Percentiles rank a stretch among this genome's conserved stretches.
Evolutionary conservation across 306 rosid species (phyloP).

Genomic region (Begonia masoniana): DNA sequence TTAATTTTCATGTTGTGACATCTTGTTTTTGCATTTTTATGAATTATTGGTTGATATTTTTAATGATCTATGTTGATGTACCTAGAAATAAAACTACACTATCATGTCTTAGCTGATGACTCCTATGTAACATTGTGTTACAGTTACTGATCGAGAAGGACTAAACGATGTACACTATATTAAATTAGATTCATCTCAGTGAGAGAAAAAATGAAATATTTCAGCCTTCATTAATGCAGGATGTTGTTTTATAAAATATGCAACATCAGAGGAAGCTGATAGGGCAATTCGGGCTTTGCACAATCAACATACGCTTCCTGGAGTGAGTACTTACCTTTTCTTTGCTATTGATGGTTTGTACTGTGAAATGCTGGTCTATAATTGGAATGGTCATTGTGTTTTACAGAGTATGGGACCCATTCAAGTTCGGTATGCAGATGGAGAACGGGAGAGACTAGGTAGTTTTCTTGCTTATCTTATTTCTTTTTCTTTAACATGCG

Average conservation of each 20-base stretch:
- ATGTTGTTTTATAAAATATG: slow-evolving; percentile 94
- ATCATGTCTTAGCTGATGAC: no score
- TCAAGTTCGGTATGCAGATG: slow-evolving; percentile 99
- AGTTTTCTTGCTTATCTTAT: slow-evolving; percentile 15
- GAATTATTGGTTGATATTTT: no score
- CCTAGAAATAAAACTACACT: no score
- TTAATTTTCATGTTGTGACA: no score
- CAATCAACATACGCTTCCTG: slow-evolving; percentile 89
- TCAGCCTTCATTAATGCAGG: slow-evolving; percentile 43
- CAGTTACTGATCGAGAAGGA: no score
- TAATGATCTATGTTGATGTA: no score
- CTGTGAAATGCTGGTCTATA: slow-evolving; percentile 9
- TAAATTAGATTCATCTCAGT: no score
- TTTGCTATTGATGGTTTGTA: slow-evolving; percentile 6
- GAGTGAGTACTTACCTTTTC: slow-evolving; percentile 49
- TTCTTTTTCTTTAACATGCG: background rate
- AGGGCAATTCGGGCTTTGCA: slow-evolving; percentile 85
- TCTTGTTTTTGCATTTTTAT: no score
- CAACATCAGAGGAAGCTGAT: slow-evolving; percentile 91
- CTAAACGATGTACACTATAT: no score
- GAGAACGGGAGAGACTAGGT: slow-evolving; percentile 98
- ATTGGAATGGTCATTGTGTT: slow-evolving; percentile 10
- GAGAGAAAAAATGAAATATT: no score
- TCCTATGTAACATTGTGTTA: no score
- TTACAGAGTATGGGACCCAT: slow-evolving; percentile 82